Conservation (phyloP, 495 filamentous ascomycete genomes). For the Emericellopsis terricola region DNA sequence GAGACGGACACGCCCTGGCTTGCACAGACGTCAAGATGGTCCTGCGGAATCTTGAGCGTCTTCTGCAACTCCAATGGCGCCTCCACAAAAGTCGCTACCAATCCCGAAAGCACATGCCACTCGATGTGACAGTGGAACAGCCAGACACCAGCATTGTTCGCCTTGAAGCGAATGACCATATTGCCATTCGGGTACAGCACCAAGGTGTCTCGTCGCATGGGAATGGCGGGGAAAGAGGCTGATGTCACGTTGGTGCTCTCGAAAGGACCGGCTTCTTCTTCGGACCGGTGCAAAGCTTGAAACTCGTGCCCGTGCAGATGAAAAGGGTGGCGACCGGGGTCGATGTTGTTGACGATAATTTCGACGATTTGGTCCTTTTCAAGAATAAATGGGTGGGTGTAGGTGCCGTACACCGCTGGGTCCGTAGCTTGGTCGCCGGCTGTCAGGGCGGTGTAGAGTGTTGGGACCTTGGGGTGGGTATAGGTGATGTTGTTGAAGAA, state of each 20-base stretch:
- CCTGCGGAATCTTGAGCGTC: constrained; percentile 37
- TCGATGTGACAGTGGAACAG: constrained; percentile 58
- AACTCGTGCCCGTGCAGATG: constrained; percentile 78
- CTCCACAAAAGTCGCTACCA: constrained; percentile 53
- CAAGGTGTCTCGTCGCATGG: constrained; percentile 38
- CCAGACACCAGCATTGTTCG: constrained; percentile 58
- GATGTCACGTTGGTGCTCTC: constrained; percentile 22
- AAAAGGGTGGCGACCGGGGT: constrained; percentile 62
- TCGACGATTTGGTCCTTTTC: constrained; percentile 52
- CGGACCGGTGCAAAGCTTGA: constrained; percentile 37
- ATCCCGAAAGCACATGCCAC: constrained; percentile 49
- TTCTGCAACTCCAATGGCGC: constrained; percentile 38
- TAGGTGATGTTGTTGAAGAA: constrained; percentile 75
- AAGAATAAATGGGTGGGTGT: constrained; percentile 52
- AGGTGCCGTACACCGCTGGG: constrained; percentile 50
- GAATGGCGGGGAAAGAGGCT: constrained; percentile 19
- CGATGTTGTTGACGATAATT: constrained; percentile 65
- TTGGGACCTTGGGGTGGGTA: constrained; percentile 55
- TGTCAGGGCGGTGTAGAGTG: constrained; percentile 56
- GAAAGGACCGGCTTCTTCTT: constrained; percentile 22
- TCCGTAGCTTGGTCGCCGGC: constrained; percentile 44
- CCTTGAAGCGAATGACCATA: constrained; percentile 49
- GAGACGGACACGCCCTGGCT: constrained; percentile 22
- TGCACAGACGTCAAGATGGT: constrained; percentile 46
- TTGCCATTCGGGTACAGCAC: constrained; percentile 35